These are phyloP conservation scores for Auricularia sp. DNA, from an alignment of 768 basidiomycete genomes.

Conservation along the genomic window DNA sequence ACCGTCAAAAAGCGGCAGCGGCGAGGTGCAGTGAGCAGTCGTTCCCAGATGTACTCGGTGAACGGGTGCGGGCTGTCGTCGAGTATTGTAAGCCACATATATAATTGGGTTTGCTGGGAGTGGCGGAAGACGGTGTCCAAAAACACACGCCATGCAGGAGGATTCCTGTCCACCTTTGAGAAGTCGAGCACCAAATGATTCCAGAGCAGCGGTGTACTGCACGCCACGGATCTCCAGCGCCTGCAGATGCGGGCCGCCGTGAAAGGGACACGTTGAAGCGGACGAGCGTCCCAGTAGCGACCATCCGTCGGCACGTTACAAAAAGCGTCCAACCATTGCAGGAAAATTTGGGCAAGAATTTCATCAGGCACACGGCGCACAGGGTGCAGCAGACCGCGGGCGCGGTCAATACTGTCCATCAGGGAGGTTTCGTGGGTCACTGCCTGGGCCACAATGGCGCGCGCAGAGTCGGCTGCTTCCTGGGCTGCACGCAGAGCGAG, in stretches of 20 bases:
- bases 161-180: neutral
- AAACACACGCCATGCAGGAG: no score
- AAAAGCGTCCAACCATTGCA: neutral
- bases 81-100: no score
- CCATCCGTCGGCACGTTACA: neutral
- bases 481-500: neutral
- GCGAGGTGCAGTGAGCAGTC: no score
- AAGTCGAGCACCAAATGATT: neutral
- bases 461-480: neutral
- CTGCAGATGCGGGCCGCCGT: neutral
- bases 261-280: neutral
- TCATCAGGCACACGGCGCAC: neutral
- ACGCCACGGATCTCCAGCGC: neutral
- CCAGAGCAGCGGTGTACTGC: neutral
- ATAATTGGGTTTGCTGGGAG: no score
- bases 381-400: neutral
- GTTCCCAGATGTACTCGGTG: no score
- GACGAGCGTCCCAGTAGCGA: neutral
- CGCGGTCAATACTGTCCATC: neutral
- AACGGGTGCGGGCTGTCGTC: no score
- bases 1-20: no score
- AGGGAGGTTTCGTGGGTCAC: neutral
- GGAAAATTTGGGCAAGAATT: neutral
- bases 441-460: neutral
- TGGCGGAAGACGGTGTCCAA: no score